phyloP scores from a whole-genome alignment of 164 flowering plant genomes.

The Dillenia suffruticosa region DNA sequence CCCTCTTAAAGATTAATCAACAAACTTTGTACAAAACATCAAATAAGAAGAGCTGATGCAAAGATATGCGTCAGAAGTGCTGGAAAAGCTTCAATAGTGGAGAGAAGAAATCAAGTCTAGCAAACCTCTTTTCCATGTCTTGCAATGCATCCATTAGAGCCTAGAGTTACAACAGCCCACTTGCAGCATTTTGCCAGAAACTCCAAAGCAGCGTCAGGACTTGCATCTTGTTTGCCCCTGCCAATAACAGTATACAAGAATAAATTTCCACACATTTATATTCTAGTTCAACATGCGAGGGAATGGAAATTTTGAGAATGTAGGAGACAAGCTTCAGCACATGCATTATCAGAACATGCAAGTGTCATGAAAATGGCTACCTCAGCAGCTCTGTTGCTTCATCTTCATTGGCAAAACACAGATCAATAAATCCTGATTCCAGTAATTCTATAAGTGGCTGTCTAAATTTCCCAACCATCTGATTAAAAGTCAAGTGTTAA shows the following conservation, averaged over 20 bases:
- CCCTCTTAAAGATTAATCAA: no score
- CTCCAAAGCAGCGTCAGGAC: slow-evolving; percentile 70
- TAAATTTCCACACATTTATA: no score
- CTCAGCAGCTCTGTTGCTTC: slow-evolving; percentile 88
- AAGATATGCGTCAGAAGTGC: no score
- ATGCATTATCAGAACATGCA: no score
- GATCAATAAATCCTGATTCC: slow-evolving; percentile 78
- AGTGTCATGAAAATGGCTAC: slow-evolving; percentile 16
- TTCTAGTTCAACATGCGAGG: no score
- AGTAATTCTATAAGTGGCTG: slow-evolving; percentile 59
- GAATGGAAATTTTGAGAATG: no score
- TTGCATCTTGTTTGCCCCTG: slow-evolving; percentile 52
- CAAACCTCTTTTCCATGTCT: slow-evolving; percentile 83
- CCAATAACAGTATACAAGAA: no score
- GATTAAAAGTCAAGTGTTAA: slow-evolving; percentile 11
- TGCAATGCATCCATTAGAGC: slow-evolving; percentile 78
- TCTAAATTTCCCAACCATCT: slow-evolving; percentile 91
- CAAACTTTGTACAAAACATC: no score
- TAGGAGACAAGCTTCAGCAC: no score
- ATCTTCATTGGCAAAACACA: slow-evolving; percentile 98
- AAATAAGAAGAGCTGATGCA: no score
- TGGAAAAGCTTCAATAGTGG: no score
- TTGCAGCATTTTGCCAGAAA: slow-evolving; percentile 62
- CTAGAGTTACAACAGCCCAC: slow-evolving; percentile 94
- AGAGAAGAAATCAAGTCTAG: slow-evolving; percentile 1